Evolutionary conservation across 306 rosid species (phyloP), one percentile per base, ranked within the genome.

Genomic region (Senna tora): DNA sequence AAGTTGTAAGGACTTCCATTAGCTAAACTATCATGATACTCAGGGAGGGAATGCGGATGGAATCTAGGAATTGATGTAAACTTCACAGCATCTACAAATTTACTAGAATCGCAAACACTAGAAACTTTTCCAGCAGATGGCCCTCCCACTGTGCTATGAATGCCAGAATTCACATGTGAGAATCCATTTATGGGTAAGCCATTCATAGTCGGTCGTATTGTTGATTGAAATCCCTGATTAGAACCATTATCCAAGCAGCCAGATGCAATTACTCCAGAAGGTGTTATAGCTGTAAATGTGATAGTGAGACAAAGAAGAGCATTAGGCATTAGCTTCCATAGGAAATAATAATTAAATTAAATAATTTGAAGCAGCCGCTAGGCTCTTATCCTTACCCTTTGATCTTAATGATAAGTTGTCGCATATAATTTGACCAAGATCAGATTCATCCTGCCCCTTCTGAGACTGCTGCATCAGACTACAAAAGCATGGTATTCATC

Each of bases 21-120:
- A 47, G 88, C 84, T 56, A 88, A 56, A 77, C 87, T 73, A 69
- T 83, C 90, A 41, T 77, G 82, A 71, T 81, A 79, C 75, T 90
- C 94, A 1, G 96, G 96, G 7, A 90, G 80, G 45, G 96, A 90
- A 83, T 86, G 90, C 60, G 90, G 90, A 53, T 88, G 92, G 67
- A 84, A 79, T 73, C 74, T 59, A 0, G 89, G 79, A 75, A 86
- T 25, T 7, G 85, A 69, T 79, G 80, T 76, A 56, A 85, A 81
- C 46, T 79, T 81, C 60, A 79, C 72, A 53, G 81, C 90, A 61
- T 89, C 86, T 67, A 70, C 61, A 85, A 79, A 69, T 34, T 73
- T 79, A 65, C 67, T 78, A 50, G 88, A 57, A 59, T 84, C 90
- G 7, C 36, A 51, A 61, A 67, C 64, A 67, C 86, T 77, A 69